phyloP scores from a whole-genome alignment of 495 filamentous ascomycete genomes.

The Trypethelium eluteriae region DNA sequence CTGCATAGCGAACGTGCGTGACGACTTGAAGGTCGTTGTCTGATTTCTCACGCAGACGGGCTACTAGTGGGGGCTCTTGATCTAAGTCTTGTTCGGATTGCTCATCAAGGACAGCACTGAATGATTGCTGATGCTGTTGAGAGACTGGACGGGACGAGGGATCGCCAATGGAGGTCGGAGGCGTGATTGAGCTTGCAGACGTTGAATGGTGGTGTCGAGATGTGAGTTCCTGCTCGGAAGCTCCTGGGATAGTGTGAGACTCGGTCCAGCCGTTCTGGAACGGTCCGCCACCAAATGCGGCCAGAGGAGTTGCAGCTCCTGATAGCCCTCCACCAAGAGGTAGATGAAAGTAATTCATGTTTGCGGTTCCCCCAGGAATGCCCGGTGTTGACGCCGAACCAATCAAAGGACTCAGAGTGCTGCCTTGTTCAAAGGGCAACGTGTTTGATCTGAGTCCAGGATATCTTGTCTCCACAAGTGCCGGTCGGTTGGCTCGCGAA shows the following conservation, averaged over 20 bases:
- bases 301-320: conserved; percentile 78
- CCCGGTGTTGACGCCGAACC: conserved; percentile 62
- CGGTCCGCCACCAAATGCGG: conserved; percentile 68
- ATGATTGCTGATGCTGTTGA: conserved; percentile 25
- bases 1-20: conserved; percentile 78
- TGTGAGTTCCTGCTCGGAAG: conserved; percentile 23
- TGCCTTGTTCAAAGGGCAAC: background rate
- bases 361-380: conserved; percentile 78
- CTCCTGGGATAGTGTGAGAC: background rate
- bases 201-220: conserved; percentile 22
- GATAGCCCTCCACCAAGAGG: conserved; percentile 71
- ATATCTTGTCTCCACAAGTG: background rate
- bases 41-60: conserved; percentile 29
- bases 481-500: background rate
- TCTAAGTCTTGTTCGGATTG: conserved; percentile 9
- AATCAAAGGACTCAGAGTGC: conserved; percentile 48
- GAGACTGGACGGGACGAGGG: conserved; percentile 33
- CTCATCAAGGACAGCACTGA: background rate
- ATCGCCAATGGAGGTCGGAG: conserved; percentile 28
- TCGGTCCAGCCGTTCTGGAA: conserved; percentile 45
- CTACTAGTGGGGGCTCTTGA: conserved; percentile 18
- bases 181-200: conserved; percentile 33
- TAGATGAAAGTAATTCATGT: conserved; percentile 84
- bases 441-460: background rate
- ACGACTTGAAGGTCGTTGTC: conserved; percentile 74